These are phyloP conservation scores for Venturia asperata DNA, from an alignment of 2,329 filamentous ascomycete genomes.

Conservation along the genomic window DNA sequence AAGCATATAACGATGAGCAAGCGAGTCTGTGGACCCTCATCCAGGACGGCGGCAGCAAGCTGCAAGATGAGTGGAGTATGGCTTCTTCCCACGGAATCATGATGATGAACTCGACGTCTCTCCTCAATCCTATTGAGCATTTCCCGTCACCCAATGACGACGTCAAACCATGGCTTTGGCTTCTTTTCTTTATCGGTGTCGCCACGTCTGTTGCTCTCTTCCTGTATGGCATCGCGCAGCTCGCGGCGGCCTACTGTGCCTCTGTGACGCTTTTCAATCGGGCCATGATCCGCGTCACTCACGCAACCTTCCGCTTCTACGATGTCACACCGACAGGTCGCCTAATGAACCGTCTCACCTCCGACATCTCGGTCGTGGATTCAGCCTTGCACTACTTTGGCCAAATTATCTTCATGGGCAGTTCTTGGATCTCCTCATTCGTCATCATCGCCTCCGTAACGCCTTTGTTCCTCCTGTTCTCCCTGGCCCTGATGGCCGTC, in stretches of 20 bases:
- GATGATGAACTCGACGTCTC: slow-evolving; percentile 9
- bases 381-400: slow-evolving; percentile 11
- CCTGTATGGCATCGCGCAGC: slow-evolving; percentile 24
- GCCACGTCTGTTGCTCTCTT: slow-evolving; percentile 57
- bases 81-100: neutral
- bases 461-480: slow-evolving; percentile 66
- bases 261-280: slow-evolving; percentile 67
- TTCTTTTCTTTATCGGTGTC: slow-evolving; percentile 60
- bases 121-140: slow-evolving; percentile 28
- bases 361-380: slow-evolving; percentile 82
- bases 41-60: neutral
- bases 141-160: slow-evolving; percentile 61
- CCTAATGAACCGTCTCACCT: slow-evolving; percentile 85
- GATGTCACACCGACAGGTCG: slow-evolving; percentile 83
- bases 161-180: slow-evolving; percentile 66
- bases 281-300: slow-evolving; percentile 66
- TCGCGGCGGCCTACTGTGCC: slow-evolving; percentile 72
- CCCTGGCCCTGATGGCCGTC: slow-evolving; percentile 56
- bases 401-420: slow-evolving; percentile 59
- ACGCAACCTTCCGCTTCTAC: slow-evolving; percentile 82
- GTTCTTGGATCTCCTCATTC: slow-evolving; percentile 66
- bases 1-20: slow-evolving; percentile 51
- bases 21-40: slow-evolving; percentile 2
- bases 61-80: slow-evolving; percentile 15
- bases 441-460: slow-evolving; percentile 73